Percentiles rank a stretch among this genome's conserved stretches.
Evolutionary conservation across 805 yeast species (phyloP).

Genomic region (Ogataea allantospora): DNA sequence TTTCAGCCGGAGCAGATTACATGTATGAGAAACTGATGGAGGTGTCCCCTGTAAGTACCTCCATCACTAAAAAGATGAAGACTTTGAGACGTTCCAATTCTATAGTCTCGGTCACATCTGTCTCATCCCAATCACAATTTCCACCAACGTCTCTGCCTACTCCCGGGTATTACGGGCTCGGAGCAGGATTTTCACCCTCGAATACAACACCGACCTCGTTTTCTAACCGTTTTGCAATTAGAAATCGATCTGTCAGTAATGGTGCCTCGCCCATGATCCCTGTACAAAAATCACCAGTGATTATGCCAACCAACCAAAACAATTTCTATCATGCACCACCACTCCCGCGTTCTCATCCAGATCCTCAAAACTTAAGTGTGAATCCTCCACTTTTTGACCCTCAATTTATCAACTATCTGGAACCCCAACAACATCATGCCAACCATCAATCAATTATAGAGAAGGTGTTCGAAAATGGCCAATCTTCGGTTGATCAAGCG

Average conservation of each 20-base stretch:
- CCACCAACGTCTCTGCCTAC: constrained; percentile 18
- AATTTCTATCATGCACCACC: constrained; percentile 3
- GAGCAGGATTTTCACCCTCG: constrained; percentile 12
- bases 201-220: constrained; percentile 2
- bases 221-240: constrained; percentile 5
- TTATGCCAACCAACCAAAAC: constrained; percentile 2
- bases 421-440: constrained; percentile 1
- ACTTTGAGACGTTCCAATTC: constrained; percentile 30
- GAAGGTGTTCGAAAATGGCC: constrained; percentile 8
- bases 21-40: constrained; percentile 21
- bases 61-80: constrained; percentile 29
- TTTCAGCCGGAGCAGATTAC: constrained; percentile 2
- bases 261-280: constrained; percentile 4
- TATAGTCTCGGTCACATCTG: constrained; percentile 27
- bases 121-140: constrained; percentile 19
- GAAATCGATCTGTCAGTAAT: constrained; percentile 23
- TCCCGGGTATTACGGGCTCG: constrained; percentile 3
- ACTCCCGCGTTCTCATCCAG: constrained; percentile 3
- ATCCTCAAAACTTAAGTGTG: constrained; percentile 2
- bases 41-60: constrained; percentile 28
- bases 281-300: constrained; percentile 11
- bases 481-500: neutral
- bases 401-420: constrained; percentile 10
- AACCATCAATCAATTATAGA: constrained; percentile 14
- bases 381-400: constrained; percentile 18